Percentiles rank a stretch among this genome's conserved stretches.
phyloP scores from a whole-genome alignment of 345 rosid species.

The Heritiera fomes region DNA sequence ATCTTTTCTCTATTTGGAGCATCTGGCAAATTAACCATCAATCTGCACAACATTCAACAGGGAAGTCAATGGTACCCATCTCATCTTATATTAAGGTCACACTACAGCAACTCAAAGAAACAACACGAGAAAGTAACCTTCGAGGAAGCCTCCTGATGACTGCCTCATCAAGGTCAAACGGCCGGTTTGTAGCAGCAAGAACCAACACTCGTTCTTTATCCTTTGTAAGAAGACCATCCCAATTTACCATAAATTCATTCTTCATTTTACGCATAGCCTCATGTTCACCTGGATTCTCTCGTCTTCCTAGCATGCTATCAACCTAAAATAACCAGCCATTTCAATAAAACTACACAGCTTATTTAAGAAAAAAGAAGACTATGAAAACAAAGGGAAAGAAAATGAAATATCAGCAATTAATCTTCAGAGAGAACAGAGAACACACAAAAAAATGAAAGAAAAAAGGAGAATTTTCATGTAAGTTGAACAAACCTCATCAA shows the following conservation, averaged over 20 bases:
- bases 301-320: constrained; percentile 98
- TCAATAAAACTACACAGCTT: background rate
- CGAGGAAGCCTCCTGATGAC: constrained; percentile 97
- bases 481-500: constrained; percentile 79
- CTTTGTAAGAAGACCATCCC: constrained; percentile 97
- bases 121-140: constrained; percentile 42
- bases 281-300: constrained; percentile 99
- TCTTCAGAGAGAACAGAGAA: background rate
- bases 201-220: constrained; percentile 95
- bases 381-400: background rate
- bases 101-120: constrained; percentile 11
- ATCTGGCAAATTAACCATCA: constrained; percentile 97
- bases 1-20: constrained; percentile 78
- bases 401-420: background rate
- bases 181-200: constrained; percentile 95
- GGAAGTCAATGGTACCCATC: background rate
- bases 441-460: background rate
- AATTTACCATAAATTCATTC: constrained; percentile 97
- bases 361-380: background rate
- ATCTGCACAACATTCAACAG: constrained; percentile 46
- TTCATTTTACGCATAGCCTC: constrained; percentile 99
- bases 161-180: constrained; percentile 98
- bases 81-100: background rate
- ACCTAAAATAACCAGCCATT: constrained; percentile 50
- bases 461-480: background rate